Evolutionary conservation across 1,284 basidiomycete genomes (phyloP), one percentile per base, ranked within the genome.

Genomic region (Coniophora puteana): DNA sequence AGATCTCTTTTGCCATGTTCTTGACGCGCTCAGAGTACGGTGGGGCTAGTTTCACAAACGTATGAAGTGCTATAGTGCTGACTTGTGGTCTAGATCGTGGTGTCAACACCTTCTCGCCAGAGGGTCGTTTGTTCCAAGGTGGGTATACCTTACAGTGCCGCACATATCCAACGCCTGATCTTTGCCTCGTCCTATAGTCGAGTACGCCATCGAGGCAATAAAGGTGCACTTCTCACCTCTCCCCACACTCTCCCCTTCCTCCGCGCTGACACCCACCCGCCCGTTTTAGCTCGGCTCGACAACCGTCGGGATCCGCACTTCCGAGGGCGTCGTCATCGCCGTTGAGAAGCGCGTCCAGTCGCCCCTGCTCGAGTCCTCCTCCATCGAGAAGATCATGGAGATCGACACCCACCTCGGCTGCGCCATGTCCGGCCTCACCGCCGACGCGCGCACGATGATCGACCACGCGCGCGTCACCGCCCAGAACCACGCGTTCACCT

Each of bases 361-460:
- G 0, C 89, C 93, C 18, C 79, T 99, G 41, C 83, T 99, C 52
- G 96, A 98, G 71, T 84, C 91, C 14, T 89, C 83, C 49, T 94
- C 93, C 42, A 95, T 99, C 61, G 96, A 99, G 65, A 99, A 99
- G 75, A 99, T 99, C 63, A 98, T 99, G 94, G 95, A 99, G 72
- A 97, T 99, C 57, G 96, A 99, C 69, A 59, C 68, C 13, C 96
- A 99, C 68, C 79, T 99, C 41, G 96, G 93, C 14, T 97, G 94
- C 54, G 96, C 96, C 41, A 98, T 99, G 93, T 94, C 91, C 42
- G 95, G 95, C 17, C 78, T 99, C 50, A 96, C 93, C 24, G 96
- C 96, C 39, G 96, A 99, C 67, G 96, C 96, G 38, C 80, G 96
- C 51, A 99, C 96, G 33, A 99, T 99, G 91, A 92, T 99, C 65